A percentile compares a stretch with the other conserved stretches of the same genome.
phyloP scores from a whole-genome alignment of 768 basidiomycete species.

The Mycena filopes region DNA sequence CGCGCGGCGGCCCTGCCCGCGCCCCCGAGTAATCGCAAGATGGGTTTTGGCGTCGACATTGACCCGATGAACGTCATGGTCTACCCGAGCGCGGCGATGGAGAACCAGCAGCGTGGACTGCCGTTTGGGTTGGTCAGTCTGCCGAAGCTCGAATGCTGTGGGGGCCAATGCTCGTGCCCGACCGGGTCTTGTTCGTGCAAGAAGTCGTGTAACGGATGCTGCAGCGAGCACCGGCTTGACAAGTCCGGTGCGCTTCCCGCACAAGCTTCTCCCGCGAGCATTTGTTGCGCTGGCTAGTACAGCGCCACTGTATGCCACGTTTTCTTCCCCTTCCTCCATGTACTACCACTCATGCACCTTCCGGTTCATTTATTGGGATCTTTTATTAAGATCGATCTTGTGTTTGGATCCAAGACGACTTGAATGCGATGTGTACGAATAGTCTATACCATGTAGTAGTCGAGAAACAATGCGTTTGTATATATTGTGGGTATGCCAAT shows the following conservation, averaged over 20 bases:
- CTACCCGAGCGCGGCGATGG: conserved; percentile 51
- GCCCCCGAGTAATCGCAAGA: conserved; percentile 58
- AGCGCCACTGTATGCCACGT: neutral
- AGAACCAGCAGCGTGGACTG: conserved; percentile 49
- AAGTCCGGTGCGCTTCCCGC: neutral
- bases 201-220: conserved; percentile 66
- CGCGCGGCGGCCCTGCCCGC: conserved; percentile 76
- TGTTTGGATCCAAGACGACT: conserved; percentile 4
- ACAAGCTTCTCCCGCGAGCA: conserved; percentile 23
- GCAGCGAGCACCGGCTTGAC: conserved; percentile 45
- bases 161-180: conserved; percentile 69
- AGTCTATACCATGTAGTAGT: conserved; percentile 19
- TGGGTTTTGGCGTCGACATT: conserved; percentile 48
- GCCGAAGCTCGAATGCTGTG: conserved; percentile 77
- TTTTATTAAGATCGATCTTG: conserved; percentile 12
- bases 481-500: conserved; percentile 7
- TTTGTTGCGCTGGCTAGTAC: conserved; percentile 24
- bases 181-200: conserved; percentile 65
- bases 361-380: conserved; percentile 11
- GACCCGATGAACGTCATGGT: conserved; percentile 65
- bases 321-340: neutral
- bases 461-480: conserved; percentile 11
- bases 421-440: conserved; percentile 21
- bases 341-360: conserved; percentile 11
- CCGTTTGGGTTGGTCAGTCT: conserved; percentile 64